Conservation (phyloP, 2,329 filamentous ascomycete genomes). For the Penicillium verrucosum region DNA sequence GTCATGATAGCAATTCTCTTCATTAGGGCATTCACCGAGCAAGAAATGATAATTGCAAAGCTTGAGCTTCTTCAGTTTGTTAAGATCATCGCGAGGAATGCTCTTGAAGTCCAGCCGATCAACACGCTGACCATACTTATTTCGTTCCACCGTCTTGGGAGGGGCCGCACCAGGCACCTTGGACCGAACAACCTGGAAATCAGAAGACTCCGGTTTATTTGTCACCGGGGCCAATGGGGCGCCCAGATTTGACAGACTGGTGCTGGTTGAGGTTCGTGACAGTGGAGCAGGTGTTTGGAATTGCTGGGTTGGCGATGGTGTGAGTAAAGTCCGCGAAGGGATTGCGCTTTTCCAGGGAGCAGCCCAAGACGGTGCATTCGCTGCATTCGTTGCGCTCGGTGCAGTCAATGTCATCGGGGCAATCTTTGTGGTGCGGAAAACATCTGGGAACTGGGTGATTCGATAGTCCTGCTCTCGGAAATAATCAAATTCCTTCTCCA, state of each 20-base stretch:
- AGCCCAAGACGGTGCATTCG: conserved; percentile 28
- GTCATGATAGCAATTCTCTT: conserved; percentile 50
- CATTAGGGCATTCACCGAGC: conserved; percentile 56
- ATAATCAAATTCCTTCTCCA: conserved; percentile 51
- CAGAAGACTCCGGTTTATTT: conserved; percentile 35
- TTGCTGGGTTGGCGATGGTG: conserved; percentile 37
- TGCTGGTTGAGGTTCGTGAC: conserved; percentile 41
- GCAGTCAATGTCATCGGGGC: not conserved
- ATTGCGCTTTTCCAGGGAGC: conserved; percentile 33
- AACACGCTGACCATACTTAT: conserved; percentile 59
- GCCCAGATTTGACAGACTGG: conserved; percentile 36
- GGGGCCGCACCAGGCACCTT: conserved; percentile 32
- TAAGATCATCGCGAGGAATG: conserved; percentile 55
- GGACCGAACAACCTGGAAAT: conserved; percentile 39
- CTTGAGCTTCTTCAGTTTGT: conserved; percentile 60
- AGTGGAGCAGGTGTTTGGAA: conserved; percentile 24
- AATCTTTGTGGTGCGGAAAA: conserved; percentile 56
- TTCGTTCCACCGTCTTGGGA: conserved; percentile 49
- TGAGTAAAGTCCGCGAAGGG: conserved; percentile 30
- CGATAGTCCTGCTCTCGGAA: conserved; percentile 48
- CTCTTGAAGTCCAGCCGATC: conserved; percentile 51
- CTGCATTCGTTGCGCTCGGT: not conserved
- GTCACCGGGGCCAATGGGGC: conserved; percentile 35
- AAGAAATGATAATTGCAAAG: conserved; percentile 62
- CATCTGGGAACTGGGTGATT: conserved; percentile 48